A percentile compares a stretch with the other conserved stretches of the same genome.
These are phyloP conservation scores for Kockovaella imperatae DNA, from an alignment of 768 basidiomycete genomes.

Conservation along the genomic window DNA sequence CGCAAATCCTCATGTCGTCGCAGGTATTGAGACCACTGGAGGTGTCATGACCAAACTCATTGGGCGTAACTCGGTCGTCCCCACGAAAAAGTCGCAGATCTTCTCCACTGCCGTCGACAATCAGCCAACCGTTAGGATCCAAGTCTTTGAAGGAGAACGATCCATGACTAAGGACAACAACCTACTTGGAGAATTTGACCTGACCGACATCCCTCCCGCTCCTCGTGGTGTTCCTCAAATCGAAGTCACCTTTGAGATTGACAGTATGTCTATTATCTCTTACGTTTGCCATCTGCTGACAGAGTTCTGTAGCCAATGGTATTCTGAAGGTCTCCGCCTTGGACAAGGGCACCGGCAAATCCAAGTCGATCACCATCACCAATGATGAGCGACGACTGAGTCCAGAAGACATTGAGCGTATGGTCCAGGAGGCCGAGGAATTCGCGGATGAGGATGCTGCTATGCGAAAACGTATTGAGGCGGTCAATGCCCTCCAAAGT, in stretches of 20 bases:
- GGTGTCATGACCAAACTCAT: conserved; percentile 99
- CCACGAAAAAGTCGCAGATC: conserved; percentile 47
- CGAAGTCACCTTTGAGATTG: conserved; percentile 96
- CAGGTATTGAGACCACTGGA: conserved; percentile 96
- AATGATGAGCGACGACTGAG: conserved; percentile 89
- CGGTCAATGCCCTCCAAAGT: conserved; percentile 45
- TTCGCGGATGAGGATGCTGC: conserved; percentile 48
- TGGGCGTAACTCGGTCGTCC: conserved; percentile 39
- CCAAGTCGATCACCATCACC: conserved; percentile 48
- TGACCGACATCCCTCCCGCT: conserved; percentile 90
- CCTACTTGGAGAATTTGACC: conserved; percentile 94
- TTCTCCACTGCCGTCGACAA: conserved; percentile 47
- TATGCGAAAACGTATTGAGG: conserved; percentile 48
- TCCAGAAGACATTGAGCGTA: conserved; percentile 96
- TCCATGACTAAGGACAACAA: conserved; percentile 99
- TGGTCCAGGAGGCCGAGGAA: conserved; percentile 91
- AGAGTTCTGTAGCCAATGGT: conserved; percentile 45
- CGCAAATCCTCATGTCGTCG: conserved; percentile 51
- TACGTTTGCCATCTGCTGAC: neutral
- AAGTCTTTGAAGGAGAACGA: conserved; percentile 77
- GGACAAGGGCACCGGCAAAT: conserved; percentile 96
- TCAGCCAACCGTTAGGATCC: conserved; percentile 46
- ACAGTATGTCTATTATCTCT: conserved; percentile 51
- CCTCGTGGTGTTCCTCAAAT: conserved; percentile 97
- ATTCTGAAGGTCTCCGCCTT: conserved; percentile 90